Base-by-base conservation (phyloP, 805 yeast species). In the Pichia cephalocereana region DNA sequence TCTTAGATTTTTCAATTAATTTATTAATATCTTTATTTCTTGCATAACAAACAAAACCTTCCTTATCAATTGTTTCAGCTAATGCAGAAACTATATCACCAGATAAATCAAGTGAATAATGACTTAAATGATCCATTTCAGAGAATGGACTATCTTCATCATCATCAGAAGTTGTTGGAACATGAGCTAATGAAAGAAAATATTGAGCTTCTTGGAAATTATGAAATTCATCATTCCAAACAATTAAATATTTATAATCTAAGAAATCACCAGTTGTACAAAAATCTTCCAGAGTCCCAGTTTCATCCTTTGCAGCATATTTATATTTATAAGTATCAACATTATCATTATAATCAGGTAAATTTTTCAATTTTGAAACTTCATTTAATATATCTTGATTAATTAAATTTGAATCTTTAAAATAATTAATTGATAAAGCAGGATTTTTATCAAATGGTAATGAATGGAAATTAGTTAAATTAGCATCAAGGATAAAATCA, bases 141-240 rank as follows among this genome's bases (percentile, higher is more conserved):
- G 40, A 42, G 30, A 28, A 50, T 32, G 46, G 43, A 9, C 19
- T 38, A 39, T 44, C 40, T 19, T 48, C 51, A 30, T 42, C 43
- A 18, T 41, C 4, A 32, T 43, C 36, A 6, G 38, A 8, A 14
- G 40, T 30, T 12, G 27, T 31, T 8, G 30, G 28, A 14, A 40
- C 43, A 42, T 32, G 38, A 15, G 52, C 54, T 6, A 47, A 40
- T 6, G 54, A 45, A 10, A 63, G 40, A 11, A 61, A 54, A 3
- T 41, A 45, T 26, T 50, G 45, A 6, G 68, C 62, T 12, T 52
- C 46, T 2, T 71, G 68, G 54, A 73, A 76, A 55, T 78, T 76
- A 57, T 86, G 93, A 54, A 70, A 72, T 57, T 86, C 93, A 58
- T 86, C 95, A 61, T 86, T 86, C 84, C 90, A 86, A n/a, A 83